Evolutionary conservation across 257 asterid genomes (phyloP), one percentile per base, ranked within the genome.

Genomic region (Ocimum tenuiflorum): DNA sequence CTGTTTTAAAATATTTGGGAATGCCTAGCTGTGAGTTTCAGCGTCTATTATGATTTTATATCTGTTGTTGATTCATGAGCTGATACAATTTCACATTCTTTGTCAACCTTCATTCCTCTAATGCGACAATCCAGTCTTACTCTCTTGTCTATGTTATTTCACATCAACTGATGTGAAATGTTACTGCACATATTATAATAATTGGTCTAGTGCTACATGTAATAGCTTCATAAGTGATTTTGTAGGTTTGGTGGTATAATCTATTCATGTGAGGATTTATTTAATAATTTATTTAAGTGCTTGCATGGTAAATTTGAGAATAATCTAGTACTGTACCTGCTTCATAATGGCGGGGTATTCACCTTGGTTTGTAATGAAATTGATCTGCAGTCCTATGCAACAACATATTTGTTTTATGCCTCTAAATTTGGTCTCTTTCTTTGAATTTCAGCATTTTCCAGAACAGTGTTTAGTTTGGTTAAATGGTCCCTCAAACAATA

Each of bases 21-120:
- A 50, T 27, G 22, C 31, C 15, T 24, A 15, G 19, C 36, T 41
- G 13, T 48, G 39, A 29, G 36, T 33, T 50, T 46, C 23, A 8
- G 48, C 43, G 43, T 41, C 68, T 42, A 23, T 20, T 33, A 48
- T 18, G 68, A 47, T 57, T 56, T 20, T 24, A 8, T 54, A 12
- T 46, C 46, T 63, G 54, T 61, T 59, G 27, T 9, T 18, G 47
- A 18, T 67, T 59, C 48, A 45, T 24, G 51, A 36, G 43, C 63
- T 33, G 39, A 17, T 46, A 49, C n/a, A 29, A n/a, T n/a, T n/a
- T n/a, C n/a, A n/a, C n/a, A n/a, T n/a, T n/a, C n/a, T n/a, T n/a
- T n/a, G n/a, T n/a, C n/a, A n/a, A 2, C 3, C 24, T 41, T 23
- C 31, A 20, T 33, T 18, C 20, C 47, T 48, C n/a, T 23, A 55